phyloP scores from a whole-genome alignment of 2,329 filamentous ascomycete species.

The Monosporascus sp. region DNA sequence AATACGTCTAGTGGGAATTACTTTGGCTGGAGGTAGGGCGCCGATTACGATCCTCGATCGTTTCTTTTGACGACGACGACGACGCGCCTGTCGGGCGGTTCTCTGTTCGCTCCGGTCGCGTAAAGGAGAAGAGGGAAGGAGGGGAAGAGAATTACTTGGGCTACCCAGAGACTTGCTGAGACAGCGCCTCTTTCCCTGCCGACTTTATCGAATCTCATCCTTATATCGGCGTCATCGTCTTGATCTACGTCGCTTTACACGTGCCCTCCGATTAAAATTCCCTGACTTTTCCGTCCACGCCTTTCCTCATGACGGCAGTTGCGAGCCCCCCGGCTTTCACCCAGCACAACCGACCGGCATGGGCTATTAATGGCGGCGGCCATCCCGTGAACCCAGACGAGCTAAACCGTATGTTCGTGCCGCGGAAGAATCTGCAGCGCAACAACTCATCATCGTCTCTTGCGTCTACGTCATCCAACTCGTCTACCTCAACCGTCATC shows the following conservation, averaged over 20 bases:
- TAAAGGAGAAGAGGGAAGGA: neutral
- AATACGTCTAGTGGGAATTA: neutral
- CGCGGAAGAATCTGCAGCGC: conserved; percentile 79
- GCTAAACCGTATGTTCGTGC: conserved; percentile 80
- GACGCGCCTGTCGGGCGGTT: neutral
- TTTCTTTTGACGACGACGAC: neutral
- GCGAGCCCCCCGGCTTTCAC: conserved; percentile 60
- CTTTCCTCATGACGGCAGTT: conserved; percentile 60
- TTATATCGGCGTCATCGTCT: no score
- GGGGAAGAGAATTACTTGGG: neutral
- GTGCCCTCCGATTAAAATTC: no score
- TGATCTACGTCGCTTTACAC: no score
- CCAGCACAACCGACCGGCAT: conserved; percentile 60
- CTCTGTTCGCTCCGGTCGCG: neutral
- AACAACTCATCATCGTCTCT: conserved; percentile 89
- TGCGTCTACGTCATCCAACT: conserved; percentile 56
- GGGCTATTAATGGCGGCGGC: conserved; percentile 52
- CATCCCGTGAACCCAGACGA: conserved; percentile 76
- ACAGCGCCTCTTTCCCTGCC: neutral
- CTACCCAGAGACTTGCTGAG: neutral
- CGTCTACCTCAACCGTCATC: conserved; percentile 57
- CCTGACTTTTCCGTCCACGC: conserved; percentile 5
- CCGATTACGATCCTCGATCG: neutral
- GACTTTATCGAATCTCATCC: neutral
- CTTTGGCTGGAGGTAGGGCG: neutral